A percentile compares a stretch with the other conserved stretches of the same genome.
Evolutionary conservation across 352 stramenopile species (phyloP).

Genomic region (Pythium rhizo-oryzae): DNA sequence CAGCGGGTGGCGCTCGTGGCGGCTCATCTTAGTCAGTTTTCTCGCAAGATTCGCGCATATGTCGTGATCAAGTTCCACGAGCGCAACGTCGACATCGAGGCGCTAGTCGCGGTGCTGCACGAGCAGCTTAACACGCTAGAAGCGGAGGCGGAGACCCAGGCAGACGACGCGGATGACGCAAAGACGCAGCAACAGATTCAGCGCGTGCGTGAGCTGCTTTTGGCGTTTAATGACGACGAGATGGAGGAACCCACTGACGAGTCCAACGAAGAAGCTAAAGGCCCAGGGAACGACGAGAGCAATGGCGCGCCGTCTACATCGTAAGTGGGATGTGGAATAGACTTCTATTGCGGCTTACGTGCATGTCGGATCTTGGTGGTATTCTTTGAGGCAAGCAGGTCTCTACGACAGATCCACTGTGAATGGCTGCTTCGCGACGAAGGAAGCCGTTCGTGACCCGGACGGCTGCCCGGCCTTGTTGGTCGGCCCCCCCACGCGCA

Average conservation of each 20-base stretch:
- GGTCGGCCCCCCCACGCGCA: constrained; percentile 32
- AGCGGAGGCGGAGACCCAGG: constrained; percentile 23
- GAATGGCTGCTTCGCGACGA: constrained; percentile 5
- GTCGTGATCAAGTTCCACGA: constrained; percentile 80
- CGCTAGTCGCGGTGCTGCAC: constrained; percentile 43
- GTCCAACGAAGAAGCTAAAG: not conserved
- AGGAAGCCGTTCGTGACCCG: constrained; percentile 8
- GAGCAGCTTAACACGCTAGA: constrained; percentile 70
- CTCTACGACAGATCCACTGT: constrained; percentile 7
- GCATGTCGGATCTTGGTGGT: not conserved
- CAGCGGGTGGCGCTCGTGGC: constrained; percentile 69
- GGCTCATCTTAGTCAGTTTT: constrained; percentile 66
- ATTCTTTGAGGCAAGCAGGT: not conserved
- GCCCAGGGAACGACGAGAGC: not conserved
- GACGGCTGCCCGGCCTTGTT: not conserved
- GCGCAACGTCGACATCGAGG: constrained; percentile 57
- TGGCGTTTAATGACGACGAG: constrained; percentile 31
- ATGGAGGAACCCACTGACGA: not conserved
- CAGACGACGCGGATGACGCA: constrained; percentile 20
- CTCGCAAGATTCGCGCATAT: constrained; percentile 64
- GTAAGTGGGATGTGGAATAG: constrained; percentile 10
- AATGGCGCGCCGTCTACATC: not conserved
- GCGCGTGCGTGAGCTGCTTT: constrained; percentile 44
- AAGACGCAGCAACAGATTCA: constrained; percentile 40
- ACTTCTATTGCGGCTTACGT: constrained; percentile 10